Evolutionary conservation across 2,329 filamentous ascomycete species (phyloP).

Genomic region (Acephala macrosclerotiorum): DNA sequence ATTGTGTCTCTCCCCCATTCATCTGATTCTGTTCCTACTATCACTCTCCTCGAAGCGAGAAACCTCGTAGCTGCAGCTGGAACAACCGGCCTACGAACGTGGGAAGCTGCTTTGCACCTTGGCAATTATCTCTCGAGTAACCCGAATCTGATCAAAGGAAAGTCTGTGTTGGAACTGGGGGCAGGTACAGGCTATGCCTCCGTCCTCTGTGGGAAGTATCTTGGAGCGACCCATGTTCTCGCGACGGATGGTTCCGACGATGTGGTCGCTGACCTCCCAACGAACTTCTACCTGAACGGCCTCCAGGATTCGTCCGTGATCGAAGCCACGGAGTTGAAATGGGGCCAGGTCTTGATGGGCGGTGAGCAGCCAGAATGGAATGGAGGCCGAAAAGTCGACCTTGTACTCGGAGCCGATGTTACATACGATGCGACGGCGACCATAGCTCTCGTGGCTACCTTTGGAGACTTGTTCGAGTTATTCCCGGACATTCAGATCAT

Average conservation of each 20-base stretch:
- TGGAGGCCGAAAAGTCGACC: conserved; percentile 56
- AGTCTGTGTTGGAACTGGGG: conserved; percentile 74
- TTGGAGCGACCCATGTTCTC: conserved; percentile 65
- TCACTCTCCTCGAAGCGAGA: conserved; percentile 74
- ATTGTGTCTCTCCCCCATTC: conserved; percentile 34
- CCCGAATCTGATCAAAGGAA: conserved; percentile 52
- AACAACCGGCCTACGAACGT: conserved; percentile 80
- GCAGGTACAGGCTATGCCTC: conserved; percentile 80
- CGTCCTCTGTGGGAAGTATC: conserved; percentile 73
- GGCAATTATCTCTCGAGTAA: conserved; percentile 67
- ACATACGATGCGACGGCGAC: conserved; percentile 75
- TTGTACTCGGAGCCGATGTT: conserved; percentile 79
- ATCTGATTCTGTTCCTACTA: conserved; percentile 38
- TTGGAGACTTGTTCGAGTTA: conserved; percentile 66
- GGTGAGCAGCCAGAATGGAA: conserved; percentile 51
- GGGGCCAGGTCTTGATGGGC: conserved; percentile 47
- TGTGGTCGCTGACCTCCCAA: conserved; percentile 71
- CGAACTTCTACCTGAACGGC: conserved; percentile 73
- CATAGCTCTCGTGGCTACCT: conserved; percentile 68
- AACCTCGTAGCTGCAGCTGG: conserved; percentile 73
- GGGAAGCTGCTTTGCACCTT: conserved; percentile 81
- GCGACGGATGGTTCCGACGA: conserved; percentile 79
- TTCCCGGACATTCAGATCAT: conserved; percentile 65
- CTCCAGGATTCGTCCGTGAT: conserved; percentile 62
- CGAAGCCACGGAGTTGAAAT: conserved; percentile 62